Conservation (phyloP, 345 rosid genomes). For the Eucalyptus erythrocorys region DNA sequence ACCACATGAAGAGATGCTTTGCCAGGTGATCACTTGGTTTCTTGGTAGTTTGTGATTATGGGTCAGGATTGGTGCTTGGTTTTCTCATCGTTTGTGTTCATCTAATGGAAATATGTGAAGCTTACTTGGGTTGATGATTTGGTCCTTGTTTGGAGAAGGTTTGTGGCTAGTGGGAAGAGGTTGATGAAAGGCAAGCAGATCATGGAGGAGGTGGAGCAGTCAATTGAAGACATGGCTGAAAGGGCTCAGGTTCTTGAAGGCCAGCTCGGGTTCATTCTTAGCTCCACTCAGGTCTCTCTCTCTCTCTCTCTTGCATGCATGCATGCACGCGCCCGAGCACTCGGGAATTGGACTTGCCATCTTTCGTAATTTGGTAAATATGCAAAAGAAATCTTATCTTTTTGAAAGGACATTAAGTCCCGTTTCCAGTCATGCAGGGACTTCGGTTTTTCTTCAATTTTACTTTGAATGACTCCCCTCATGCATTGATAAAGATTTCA, state of each 20-base stretch:
- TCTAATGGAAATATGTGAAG: background rate
- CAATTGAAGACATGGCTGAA: conserved; percentile 48
- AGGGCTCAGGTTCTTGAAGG: conserved; percentile 59
- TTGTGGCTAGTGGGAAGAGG: conserved; percentile 51
- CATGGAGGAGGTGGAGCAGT: conserved; percentile 51
- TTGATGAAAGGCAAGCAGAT: conserved; percentile 48
- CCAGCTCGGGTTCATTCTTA: conserved; percentile 68
- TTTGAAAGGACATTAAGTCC: background rate
- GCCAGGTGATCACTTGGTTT: conserved; percentile 24
- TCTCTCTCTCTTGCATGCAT: background rate
- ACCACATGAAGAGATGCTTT: conserved; percentile 74
- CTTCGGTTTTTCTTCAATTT: background rate
- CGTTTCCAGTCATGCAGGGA: background rate
- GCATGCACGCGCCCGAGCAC: background rate
- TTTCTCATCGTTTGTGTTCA: background rate
- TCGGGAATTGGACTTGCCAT: background rate
- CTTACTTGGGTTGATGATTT: background rate
- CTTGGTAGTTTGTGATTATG: background rate
- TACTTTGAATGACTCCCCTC: background rate
- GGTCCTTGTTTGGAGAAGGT: conserved; percentile 12
- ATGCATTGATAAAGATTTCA: background rate
- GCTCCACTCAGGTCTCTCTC: conserved; percentile 39
- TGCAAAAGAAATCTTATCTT: background rate
- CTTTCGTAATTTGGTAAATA: background rate
- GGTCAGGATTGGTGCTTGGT: background rate